These are phyloP conservation scores for Breynia disticha DNA, from an alignment of 441 rosid genomes.

Conservation along the genomic window DNA sequence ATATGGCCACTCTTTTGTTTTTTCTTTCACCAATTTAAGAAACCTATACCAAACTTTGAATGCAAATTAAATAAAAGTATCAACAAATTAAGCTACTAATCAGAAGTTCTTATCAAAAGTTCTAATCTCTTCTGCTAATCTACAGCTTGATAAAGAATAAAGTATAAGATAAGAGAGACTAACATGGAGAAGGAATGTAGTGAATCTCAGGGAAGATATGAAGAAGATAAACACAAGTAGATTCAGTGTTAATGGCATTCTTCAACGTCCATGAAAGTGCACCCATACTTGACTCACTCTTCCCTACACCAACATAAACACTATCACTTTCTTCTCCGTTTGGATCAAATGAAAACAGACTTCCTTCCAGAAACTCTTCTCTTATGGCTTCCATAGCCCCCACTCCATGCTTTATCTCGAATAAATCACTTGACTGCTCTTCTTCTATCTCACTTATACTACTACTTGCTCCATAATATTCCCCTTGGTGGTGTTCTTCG, in stretches of 20 bases:
- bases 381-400: conserved; percentile 15
- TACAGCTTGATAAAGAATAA: too few relatives aligned
- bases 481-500: not conserved
- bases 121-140: too few relatives aligned
- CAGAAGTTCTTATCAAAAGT: too few relatives aligned
- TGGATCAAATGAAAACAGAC: not conserved
- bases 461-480: not conserved
- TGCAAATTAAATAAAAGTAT: too few relatives aligned
- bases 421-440: conserved; percentile 9
- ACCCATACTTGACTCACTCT: conserved; percentile 64
- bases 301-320: conserved; percentile 65
- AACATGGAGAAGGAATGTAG: conserved; percentile 65
- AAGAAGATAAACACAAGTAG: conserved; percentile 45
- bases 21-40: too few relatives aligned
- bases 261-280: conserved; percentile 63
- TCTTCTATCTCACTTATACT: conserved; percentile 36
- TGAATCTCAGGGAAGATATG: conserved; percentile 66
- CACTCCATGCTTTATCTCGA: conserved; percentile 14
- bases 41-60: too few relatives aligned
- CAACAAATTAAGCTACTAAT: not conserved
- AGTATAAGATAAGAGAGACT: conserved; percentile 12
- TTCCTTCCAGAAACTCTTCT: conserved; percentile 29
- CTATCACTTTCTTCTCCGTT: conserved; percentile 23
- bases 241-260: conserved; percentile 23
- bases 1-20: too few relatives aligned